Percentiles rank a stretch among this genome's conserved stretches.
phyloP scores from a whole-genome alignment of 805 yeast species.

The Clavispora fructus region DNA sequence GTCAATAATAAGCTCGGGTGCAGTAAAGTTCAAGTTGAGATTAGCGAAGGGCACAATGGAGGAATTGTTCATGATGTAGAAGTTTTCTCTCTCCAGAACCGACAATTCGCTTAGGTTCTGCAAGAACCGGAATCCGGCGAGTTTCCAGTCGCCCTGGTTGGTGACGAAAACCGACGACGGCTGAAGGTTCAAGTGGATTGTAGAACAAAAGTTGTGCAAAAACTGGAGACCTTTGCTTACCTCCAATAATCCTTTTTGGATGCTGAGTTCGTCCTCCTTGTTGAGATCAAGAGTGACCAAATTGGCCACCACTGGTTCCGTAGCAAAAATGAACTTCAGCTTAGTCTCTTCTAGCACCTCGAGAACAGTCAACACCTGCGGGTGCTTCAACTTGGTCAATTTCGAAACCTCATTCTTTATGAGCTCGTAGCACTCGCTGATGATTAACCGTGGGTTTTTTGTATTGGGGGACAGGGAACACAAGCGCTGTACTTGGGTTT shows the following conservation, averaged over 20 bases:
- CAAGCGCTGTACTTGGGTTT: slow-evolving; percentile 43
- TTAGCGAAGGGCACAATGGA: slow-evolving; percentile 77
- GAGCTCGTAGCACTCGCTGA: slow-evolving; percentile 61
- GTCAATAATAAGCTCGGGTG: slow-evolving; percentile 79
- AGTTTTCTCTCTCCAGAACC: slow-evolving; percentile 48
- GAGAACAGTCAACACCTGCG: slow-evolving; percentile 72
- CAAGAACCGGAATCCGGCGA: slow-evolving; percentile 62
- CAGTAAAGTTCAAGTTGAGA: slow-evolving; percentile 65
- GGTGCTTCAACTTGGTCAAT: slow-evolving; percentile 81
- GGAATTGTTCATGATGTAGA: slow-evolving; percentile 64
- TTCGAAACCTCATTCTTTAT: slow-evolving; percentile 65
- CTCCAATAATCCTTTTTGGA: slow-evolving; percentile 80
- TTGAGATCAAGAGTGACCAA: slow-evolving; percentile 34
- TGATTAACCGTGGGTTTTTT: slow-evolving; percentile 42
- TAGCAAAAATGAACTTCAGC: slow-evolving; percentile 71
- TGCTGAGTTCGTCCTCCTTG: slow-evolving; percentile 61
- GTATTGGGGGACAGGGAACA: slow-evolving; percentile 27
- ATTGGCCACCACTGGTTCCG: slow-evolving; percentile 68
- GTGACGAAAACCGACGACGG: slow-evolving; percentile 77
- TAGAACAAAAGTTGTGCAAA: slow-evolving; percentile 69
- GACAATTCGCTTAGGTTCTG: slow-evolving; percentile 46
- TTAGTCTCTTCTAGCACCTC: slow-evolving; percentile 90
- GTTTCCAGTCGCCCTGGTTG: slow-evolving; percentile 89
- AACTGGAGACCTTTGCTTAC: slow-evolving; percentile 74
- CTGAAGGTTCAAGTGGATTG: slow-evolving; percentile 70